Base-by-base conservation (phyloP, 2,329 filamentous ascomycete species). In the Aciculosporium take region DNA sequence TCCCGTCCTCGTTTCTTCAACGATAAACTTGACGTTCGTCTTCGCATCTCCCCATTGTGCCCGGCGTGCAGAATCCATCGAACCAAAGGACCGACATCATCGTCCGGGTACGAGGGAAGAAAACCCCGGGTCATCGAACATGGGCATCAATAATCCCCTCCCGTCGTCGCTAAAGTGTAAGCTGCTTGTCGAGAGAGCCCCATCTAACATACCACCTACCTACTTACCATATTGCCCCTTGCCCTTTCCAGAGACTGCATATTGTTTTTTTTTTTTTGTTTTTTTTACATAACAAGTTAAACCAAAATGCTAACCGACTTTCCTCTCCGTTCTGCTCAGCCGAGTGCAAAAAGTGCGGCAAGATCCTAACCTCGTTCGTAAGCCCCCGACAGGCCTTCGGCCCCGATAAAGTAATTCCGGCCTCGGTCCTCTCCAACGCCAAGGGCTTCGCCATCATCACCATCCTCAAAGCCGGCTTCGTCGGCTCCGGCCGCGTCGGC, bases 331-430 rank as follows among this genome's bases (percentile, higher is more conserved):
- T 48, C 39, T 41, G 43, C 3, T 36, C 63, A 95, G 89, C 86
- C 68, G 91, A 98, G 68, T 96, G 91, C 68, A 91, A 83, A 63
- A 98, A 98, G 66, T 91, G 87, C 59, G 84, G 84, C 58, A 94
- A 94, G 71, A 96, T 96, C 56, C 75, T 98, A 52, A 76, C 84
- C 35, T 94, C 88, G 10, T 98, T 98, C 60, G 76, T 96, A 59
- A 91, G 96, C 59, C 91, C 91, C 17, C 76, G 80, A 57, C 89
- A 96, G 67, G 68, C 89, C 17, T 94, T 96, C 61, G 87, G 89
- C 5, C 89, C 91, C 42, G 91, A 96, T 63, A 96, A 96, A 64
- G 80, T 98, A 59, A 98, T 98, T 53, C 91, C 91, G 38, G 88
- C 89, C 7, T 75, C 81, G 40, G 74, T 98, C 52, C 79, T 98